Evolutionary conservation across 2,329 filamentous ascomycete species (phyloP).

Genomic region (Aspergillaceae sp.): DNA sequence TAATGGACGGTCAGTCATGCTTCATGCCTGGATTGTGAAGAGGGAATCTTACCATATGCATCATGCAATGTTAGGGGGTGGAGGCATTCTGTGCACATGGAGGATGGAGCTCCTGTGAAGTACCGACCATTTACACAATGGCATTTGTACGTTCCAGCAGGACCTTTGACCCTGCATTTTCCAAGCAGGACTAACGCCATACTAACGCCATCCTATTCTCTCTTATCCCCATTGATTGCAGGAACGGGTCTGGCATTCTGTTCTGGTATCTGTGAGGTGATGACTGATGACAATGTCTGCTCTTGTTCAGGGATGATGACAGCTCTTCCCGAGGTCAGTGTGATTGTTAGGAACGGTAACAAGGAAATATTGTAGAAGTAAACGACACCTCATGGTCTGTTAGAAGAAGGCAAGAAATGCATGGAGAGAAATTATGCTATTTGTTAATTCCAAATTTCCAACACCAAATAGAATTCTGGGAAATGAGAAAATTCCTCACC

Average conservation of each 20-base stretch:
- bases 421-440: not conserved
- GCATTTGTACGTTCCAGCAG: not conserved
- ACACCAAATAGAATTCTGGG: not conserved
- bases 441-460: not conserved
- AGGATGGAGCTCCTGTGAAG: not conserved
- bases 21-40: not conserved
- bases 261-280: too few relatives aligned
- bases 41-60: not conserved
- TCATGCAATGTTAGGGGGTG: not conserved
- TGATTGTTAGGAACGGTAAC: not conserved
- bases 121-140: not conserved
- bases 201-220: not conserved
- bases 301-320: not conserved
- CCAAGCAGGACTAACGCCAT: not conserved
- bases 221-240: not conserved
- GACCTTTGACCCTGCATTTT: not conserved
- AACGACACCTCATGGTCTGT: not conserved
- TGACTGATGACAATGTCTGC: not conserved
- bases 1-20: not conserved
- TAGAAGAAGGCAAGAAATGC: not conserved
- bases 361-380: not conserved
- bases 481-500: not conserved
- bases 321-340: not conserved
- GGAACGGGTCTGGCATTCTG: too few relatives aligned
- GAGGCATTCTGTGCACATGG: not conserved